Conservation (phyloP, 768 basidiomycete genomes). For the Baorangia bicolor region DNA sequence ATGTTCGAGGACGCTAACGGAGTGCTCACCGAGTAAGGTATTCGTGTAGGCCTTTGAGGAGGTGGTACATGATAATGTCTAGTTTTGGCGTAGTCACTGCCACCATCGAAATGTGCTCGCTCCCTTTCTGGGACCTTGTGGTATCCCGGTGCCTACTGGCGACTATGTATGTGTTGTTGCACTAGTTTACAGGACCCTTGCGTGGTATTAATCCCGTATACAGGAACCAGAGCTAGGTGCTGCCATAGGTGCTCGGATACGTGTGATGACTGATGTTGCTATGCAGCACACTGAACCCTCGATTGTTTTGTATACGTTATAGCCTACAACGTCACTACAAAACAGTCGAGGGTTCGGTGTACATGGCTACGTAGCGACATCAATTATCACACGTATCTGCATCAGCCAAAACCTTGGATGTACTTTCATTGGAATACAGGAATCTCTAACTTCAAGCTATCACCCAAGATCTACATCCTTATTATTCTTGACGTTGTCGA, state of each 20-base stretch:
- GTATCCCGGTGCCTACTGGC: not conserved
- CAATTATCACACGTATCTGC: too few species aligned
- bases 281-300: not conserved
- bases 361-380: too few species aligned
- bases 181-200: not conserved
- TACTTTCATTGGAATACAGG: not conserved
- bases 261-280: not conserved
- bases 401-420: not conserved
- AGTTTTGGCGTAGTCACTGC: too few species aligned
- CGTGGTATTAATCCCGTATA: not conserved
- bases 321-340: too few species aligned
- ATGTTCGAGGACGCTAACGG: not conserved
- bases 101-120: too few species aligned
- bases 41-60: constrained; percentile 89
- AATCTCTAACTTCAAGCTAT: not conserved
- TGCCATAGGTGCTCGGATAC: not conserved
- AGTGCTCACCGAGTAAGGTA: constrained; percentile 72
- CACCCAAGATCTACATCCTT: not conserved
- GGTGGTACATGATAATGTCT: too few species aligned
- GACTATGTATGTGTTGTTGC: not conserved
- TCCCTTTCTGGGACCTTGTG: too few species aligned
- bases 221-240: not conserved
- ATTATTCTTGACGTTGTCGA: not conserved
- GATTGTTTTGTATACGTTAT: not conserved
- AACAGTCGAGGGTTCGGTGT: too few species aligned